A percentile compares a stretch with the other conserved stretches of the same genome.
phyloP scores from a whole-genome alignment of 2,329 filamentous ascomycete species.

The Pezicula radicicola region DNA sequence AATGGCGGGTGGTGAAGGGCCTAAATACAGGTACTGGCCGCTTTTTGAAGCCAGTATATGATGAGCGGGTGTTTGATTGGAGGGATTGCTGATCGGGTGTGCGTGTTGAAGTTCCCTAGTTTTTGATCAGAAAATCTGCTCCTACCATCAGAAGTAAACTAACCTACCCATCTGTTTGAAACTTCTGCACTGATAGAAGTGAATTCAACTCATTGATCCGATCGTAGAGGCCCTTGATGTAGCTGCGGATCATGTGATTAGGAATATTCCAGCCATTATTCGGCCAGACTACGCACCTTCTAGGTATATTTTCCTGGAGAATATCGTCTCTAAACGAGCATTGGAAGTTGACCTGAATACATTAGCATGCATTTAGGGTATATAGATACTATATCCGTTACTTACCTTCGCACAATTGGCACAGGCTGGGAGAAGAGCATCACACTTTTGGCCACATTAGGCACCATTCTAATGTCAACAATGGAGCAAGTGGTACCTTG shows the following conservation, averaged over 20 bases:
- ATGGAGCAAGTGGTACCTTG: not conserved
- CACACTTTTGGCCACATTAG: not conserved
- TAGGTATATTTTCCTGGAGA: not conserved
- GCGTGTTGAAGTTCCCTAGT: not conserved
- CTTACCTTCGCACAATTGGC: not conserved
- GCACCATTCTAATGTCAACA: not conserved
- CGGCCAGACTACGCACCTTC: not conserved
- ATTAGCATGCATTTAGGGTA: too few species aligned
- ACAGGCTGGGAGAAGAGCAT: constrained; percentile 1
- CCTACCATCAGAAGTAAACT: too few species aligned
- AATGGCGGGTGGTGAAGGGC: not conserved
- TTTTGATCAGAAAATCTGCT: not conserved
- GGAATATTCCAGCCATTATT: not conserved
- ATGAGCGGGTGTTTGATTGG: not conserved
- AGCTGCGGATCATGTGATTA: not conserved
- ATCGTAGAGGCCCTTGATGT: not conserved
- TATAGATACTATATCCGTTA: not conserved
- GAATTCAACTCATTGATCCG: not conserved
- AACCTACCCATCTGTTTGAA: not conserved
- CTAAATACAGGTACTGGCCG: not conserved
- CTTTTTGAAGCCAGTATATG: not conserved
- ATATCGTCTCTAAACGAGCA: not conserved
- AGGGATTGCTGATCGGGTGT: not conserved
- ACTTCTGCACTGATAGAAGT: not conserved
- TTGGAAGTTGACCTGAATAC: not conserved